Evolutionary conservation across 192 early-diverging fungal species (phyloP).

Genomic region (Entomortierella lignicola): DNA sequence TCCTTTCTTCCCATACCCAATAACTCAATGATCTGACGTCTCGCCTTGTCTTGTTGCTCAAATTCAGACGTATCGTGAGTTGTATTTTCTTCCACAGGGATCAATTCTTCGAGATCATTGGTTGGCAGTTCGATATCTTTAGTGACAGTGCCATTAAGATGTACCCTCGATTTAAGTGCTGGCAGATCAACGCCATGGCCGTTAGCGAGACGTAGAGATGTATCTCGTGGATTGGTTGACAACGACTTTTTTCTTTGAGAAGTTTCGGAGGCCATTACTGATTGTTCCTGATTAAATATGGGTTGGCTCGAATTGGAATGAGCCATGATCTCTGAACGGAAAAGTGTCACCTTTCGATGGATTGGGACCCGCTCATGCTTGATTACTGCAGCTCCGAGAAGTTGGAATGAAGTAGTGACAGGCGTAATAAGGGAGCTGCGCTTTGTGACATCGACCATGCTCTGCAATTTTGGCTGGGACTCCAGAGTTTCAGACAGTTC

Average conservation of each 20-base stretch:
- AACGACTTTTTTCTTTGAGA: not conserved
- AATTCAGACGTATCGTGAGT: not conserved
- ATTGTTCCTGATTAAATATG: not conserved
- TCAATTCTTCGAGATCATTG: not conserved
- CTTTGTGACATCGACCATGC: not conserved
- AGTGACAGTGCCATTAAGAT: not conserved
- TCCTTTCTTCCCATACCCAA: conserved; percentile 39
- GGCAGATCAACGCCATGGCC: conserved; percentile 30
- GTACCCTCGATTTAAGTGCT: not conserved
- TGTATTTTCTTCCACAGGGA: not conserved
- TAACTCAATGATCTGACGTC: conserved; percentile 30
- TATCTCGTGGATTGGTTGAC: not conserved
- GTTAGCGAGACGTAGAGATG: conserved; percentile 30
- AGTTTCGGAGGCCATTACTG: not conserved
- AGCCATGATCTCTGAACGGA: conserved; percentile 27
- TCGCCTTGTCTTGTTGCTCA: conserved; percentile 10
- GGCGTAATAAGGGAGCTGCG: not conserved
- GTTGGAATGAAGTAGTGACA: not conserved
- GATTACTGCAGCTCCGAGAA: not conserved
- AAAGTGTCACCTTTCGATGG: conserved; percentile 43
- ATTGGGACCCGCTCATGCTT: conserved; percentile 17
- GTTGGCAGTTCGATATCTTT: not conserved
- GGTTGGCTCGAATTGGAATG: not conserved
- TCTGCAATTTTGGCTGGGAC: not conserved
- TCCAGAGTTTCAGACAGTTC: conserved; percentile 6